Evolutionary conservation across 2,329 filamentous ascomycete species (phyloP), one percentile per base, ranked within the genome.

Genomic region (Falciphora oryzae): DNA sequence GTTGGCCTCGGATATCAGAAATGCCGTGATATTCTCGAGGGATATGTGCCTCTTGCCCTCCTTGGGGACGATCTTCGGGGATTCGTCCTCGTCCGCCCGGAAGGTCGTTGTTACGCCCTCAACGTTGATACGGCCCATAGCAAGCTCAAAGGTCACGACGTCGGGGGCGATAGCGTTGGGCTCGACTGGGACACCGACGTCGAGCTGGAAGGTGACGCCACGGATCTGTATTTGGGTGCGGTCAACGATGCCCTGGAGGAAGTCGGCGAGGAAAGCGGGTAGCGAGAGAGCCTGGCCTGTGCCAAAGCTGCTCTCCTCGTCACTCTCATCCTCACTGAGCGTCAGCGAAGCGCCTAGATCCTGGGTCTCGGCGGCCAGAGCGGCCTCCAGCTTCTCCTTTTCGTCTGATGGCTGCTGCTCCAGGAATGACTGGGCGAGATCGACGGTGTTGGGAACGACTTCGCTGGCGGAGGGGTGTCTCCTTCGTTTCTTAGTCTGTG

Each of bases 391-490:
- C 71, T 89, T 84, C 65, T 80, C 81, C 68, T 84, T 88, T 70
- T 92, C 89, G 61, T 85, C 80, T 6, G 79, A 78, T 16, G 89
- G 86, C 71, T 92, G 87, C 1, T 89, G 85, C 68, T 89, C 82
- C n/a, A 94, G 79, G 72, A 94, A 94, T 0, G 90, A 93, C 72
- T 90, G 84, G 18, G 91, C 90, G 18, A 95, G 80, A 68, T 93
- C 89, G 65, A 87, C 85, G 2, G 89, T 84, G 29, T 89, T 89
- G 0, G 90, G 91, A 3, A 93, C 81, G 7, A 78, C 69, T 1
- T 75, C 70, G 25, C 70, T 38, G 53, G 71, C 69, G 5, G 71
- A 71, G 13, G 69, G 68, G 63, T 71, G 69, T 67, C 70, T 73
- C 68, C 69, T 66, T 68, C 66, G 68, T 60, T 66, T 71, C 71